Evolutionary conservation across 192 early-diverging fungal species (phyloP), one percentile per base, ranked within the genome.

Genomic region (Coemansia brasiliensis): DNA sequence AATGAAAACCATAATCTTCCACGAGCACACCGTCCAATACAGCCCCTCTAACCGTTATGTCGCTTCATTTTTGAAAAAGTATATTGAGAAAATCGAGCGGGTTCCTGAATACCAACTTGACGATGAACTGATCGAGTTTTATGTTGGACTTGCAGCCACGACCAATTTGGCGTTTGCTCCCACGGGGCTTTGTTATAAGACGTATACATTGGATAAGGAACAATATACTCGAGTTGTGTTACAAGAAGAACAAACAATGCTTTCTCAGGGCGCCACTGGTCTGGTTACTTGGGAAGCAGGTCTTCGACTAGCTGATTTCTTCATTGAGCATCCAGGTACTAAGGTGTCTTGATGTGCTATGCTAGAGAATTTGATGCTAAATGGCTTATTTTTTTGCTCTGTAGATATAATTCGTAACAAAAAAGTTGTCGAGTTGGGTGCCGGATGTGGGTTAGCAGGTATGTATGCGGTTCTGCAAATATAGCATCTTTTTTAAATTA

Each of bases 251-350:
- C 59, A 69, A 62, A 56, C 74, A 21, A 68, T 67, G 49, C 82
- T 85, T 25, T 82, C 84, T 5, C 65, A 81, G 25, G 87, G 87
- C 1, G 84, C 87, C 2, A 86, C 87, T 4, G 85, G 87, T 0
- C 43, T 88, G 24, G 66, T 80, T 42, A 85, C 83, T 9, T 88
- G 87, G 87, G 85, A 83, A 37, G 85, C 85, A 2, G 79, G 83
- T 13, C 49, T 86, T 39, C 64, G 73, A 5, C 60, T 88, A 38
- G 55, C 80, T 3, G 80, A 85, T 42, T 84, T 80, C 43, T 67
- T 88, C 49, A 25, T 63, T 5, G 69, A 72, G 54, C 61, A 79
- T 32, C 69, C 75, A 40, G 75, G 69, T 72, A 79, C 7, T 29
- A 35, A 3, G 12, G 1, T 9, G 13, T n/a, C 16, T 52, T 52